Conservation (phyloP, 495 filamentous ascomycete genomes). For the Podospora anserina region DNA sequence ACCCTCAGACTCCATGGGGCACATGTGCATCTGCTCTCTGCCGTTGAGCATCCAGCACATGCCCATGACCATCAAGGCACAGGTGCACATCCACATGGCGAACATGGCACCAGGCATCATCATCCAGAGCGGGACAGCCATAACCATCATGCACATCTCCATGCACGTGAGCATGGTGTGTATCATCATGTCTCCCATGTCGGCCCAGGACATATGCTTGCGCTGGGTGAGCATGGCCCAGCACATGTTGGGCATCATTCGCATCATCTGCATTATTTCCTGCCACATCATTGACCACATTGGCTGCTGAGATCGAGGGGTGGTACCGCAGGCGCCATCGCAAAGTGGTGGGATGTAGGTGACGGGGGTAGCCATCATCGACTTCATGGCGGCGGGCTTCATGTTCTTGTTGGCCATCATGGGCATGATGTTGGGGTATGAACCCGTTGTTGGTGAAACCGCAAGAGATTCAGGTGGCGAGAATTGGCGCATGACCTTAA, state of each 20-base stretch:
- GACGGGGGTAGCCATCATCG: constrained; percentile 15
- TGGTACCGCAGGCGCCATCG: constrained; percentile 38
- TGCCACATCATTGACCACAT: constrained; percentile 23
- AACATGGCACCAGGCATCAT: constrained; percentile 32
- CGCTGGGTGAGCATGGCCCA: constrained; percentile 24
- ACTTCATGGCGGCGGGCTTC: constrained; percentile 2
- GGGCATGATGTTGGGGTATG: constrained; percentile 1
- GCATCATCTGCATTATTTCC: constrained; percentile 26
- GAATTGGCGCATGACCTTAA: constrained; percentile 1
- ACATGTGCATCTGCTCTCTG: constrained; percentile 20
- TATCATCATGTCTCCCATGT: constrained; percentile 23
- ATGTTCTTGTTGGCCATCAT: constrained; percentile 5
- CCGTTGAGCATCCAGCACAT: constrained; percentile 31
- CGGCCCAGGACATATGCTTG: constrained; percentile 22
- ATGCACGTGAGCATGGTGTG: constrained; percentile 27
- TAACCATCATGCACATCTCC: constrained; percentile 31
- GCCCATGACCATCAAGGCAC: constrained; percentile 22
- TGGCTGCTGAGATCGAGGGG: constrained; percentile 31
- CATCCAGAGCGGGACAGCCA: constrained; percentile 29
- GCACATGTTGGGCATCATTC: constrained; percentile 26
- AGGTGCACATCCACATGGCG: constrained; percentile 24
- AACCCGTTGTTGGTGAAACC: neutral
- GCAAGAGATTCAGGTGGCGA: neutral
- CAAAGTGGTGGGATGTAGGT: constrained; percentile 36
- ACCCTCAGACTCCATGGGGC: constrained; percentile 15